Evolutionary conservation across 495 filamentous ascomycete genomes (phyloP).

Genomic region (Penicillium coprophilum): DNA sequence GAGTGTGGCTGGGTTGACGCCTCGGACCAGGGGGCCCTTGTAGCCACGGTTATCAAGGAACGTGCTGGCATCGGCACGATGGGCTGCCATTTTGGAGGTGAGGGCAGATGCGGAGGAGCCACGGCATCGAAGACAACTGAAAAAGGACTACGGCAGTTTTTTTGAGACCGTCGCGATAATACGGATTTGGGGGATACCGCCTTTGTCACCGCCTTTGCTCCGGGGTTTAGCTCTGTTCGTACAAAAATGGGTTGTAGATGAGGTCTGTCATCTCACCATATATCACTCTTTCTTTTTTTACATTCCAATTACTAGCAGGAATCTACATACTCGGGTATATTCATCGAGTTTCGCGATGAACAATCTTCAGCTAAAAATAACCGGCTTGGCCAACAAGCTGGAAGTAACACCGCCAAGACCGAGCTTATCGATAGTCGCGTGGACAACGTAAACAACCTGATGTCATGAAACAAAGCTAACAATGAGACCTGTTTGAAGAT

Average conservation of each 20-base stretch:
- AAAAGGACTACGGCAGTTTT: neutral
- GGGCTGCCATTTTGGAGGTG: constrained; percentile 39
- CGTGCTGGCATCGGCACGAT: constrained; percentile 71
- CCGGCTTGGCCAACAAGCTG: neutral
- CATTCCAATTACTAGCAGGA: neutral
- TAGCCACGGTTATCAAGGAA: constrained; percentile 82
- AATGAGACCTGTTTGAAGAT: constrained; percentile 10
- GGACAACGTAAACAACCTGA: constrained; percentile 40
- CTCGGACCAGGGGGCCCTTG: constrained; percentile 63
- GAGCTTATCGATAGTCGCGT: constrained; percentile 48
- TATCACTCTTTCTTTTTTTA: neutral
- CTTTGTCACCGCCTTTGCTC: neutral
- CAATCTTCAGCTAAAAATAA: neutral
- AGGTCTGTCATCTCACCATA: neutral
- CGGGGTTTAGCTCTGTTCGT: neutral
- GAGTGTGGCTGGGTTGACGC: constrained; percentile 83
- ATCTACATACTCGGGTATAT: neutral
- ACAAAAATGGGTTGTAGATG: neutral
- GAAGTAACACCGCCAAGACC: constrained; percentile 23
- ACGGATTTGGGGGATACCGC: neutral
- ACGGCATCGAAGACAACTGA: constrained; percentile 5
- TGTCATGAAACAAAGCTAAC: constrained; percentile 30
- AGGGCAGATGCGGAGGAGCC: neutral
- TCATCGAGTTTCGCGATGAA: neutral
- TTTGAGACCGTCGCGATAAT: neutral